Conservation (phyloP, 148 eudicot species). For the Spergularia marina region DNA sequence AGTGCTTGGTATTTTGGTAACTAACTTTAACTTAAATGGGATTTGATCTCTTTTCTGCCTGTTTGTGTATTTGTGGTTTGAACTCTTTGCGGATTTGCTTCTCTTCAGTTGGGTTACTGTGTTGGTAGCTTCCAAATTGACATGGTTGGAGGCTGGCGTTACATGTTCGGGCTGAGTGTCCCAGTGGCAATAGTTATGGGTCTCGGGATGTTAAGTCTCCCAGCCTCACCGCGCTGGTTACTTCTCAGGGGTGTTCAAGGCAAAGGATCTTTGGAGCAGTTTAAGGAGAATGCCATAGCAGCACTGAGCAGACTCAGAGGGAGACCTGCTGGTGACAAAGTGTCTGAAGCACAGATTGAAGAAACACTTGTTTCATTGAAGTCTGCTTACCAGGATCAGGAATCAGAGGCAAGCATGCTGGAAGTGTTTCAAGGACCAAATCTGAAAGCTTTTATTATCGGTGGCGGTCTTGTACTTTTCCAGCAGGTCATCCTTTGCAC, state of each 20-base stretch:
- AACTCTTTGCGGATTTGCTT: constrained; percentile 15
- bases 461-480: constrained; percentile 94
- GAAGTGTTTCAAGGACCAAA: constrained; percentile 92
- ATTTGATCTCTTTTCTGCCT: not conserved
- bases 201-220: constrained; percentile 84
- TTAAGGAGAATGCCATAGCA: constrained; percentile 66
- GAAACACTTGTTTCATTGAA: constrained; percentile 69
- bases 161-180: constrained; percentile 81
- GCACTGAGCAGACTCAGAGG: constrained; percentile 81
- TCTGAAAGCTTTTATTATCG: constrained; percentile 89
- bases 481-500: constrained; percentile 65
- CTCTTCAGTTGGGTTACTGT: constrained; percentile 76
- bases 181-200: constrained; percentile 79
- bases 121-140: constrained; percentile 72
- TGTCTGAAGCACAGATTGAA: constrained; percentile 73
- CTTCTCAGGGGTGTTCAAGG: constrained; percentile 91
- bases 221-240: constrained; percentile 93
- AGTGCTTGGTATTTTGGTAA: constrained; percentile 91
- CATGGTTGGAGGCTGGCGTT: constrained; percentile 95
- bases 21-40: not conserved
- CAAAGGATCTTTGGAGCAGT: constrained; percentile 59
- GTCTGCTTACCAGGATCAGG: constrained; percentile 59
- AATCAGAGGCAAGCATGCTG: constrained; percentile 65
- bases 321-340: constrained; percentile 63
- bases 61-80: not conserved